Evolutionary conservation across 2,329 filamentous ascomycete species (phyloP), one percentile per base, ranked within the genome.

Genomic region (Canariomyces notabilis): DNA sequence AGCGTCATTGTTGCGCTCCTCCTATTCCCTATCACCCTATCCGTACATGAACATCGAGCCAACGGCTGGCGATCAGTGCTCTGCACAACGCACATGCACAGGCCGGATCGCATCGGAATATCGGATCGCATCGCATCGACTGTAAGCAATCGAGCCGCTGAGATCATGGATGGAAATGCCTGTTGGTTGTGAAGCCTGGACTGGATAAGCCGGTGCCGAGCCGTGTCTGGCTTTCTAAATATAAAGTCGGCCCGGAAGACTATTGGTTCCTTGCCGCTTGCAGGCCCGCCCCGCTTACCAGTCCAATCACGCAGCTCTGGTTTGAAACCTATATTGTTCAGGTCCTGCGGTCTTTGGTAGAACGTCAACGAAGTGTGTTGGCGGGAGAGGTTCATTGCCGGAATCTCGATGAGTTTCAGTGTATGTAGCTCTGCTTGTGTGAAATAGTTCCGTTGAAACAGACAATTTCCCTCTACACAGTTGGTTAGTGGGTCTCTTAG

Each of bases 221-320:
- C 48, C 51, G 51, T 37, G 42, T 43, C 21, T 22, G 19, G 31
- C 20, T 46, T n/a, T 41, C 48, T 51, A 53, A 51, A 42, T 49
- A 49, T 47, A 43, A 53, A 42, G 35, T 26, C 15, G 26, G 26
- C 16, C 43, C 20, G 4, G 6, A 6, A 38, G 37, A 37, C 38
- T 53, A 51, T 49, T 49, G 44, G 42, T 34, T 11, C 12, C 32
- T 8, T 37, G 34, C 29, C 18, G 29, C 43, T 33, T 3, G 19
- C n/a, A 20, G 31, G 31, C n/a, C 29, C 33, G 40, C 40, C 38
- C 29, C 33, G 40, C 40, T 42, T 32, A 39, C 14, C 31, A n/a
- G 15, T 21, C 40, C 48, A 44, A 47, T 46, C 7, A 19, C 18
- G 32, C 23, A 37, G 38, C 16, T 23, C 4, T 9, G 35, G 19